These are phyloP conservation scores for Imleria badia DNA, from an alignment of 768 basidiomycete genomes.

Conservation along the genomic window DNA sequence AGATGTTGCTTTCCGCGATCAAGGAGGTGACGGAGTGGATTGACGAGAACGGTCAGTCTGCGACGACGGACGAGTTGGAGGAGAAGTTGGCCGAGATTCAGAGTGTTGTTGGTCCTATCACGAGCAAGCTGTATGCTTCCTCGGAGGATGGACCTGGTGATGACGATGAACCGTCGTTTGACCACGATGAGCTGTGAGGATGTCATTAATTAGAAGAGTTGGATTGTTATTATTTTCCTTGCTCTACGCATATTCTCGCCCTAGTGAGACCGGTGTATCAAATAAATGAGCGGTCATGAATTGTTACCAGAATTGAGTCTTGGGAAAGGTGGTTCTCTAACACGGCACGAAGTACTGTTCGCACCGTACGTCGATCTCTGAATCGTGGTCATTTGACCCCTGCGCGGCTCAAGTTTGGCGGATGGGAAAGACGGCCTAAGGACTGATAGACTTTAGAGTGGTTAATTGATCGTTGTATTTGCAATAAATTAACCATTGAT, in stretches of 20 bases:
- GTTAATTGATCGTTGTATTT: background rate
- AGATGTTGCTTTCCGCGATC: conserved; percentile 73
- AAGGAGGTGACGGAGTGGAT: conserved; percentile 94
- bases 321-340: too few relatives aligned
- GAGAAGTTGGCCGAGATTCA: conserved; percentile 85
- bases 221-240: conserved; percentile 8
- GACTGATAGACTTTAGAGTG: background rate
- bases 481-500: background rate
- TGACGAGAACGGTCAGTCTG: conserved; percentile 75
- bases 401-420: too few relatives aligned
- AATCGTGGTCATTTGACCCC: too few relatives aligned
- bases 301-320: too few relatives aligned
- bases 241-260: background rate
- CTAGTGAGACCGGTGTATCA: too few relatives aligned
- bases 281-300: too few relatives aligned
- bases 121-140: conserved; percentile 70
- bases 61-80: conserved; percentile 84
- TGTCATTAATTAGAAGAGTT: conserved; percentile 1
- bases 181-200: conserved; percentile 55
- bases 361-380: too few relatives aligned
- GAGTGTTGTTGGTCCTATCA: conserved; percentile 77
- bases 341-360: too few relatives aligned
- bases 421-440: background rate
- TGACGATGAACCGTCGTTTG: conserved; percentile 44
- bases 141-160: conserved; percentile 38